Evolutionary conservation across 1,139 yeast species (phyloP).

Genomic region (Suhomyces bokatorum): DNA sequence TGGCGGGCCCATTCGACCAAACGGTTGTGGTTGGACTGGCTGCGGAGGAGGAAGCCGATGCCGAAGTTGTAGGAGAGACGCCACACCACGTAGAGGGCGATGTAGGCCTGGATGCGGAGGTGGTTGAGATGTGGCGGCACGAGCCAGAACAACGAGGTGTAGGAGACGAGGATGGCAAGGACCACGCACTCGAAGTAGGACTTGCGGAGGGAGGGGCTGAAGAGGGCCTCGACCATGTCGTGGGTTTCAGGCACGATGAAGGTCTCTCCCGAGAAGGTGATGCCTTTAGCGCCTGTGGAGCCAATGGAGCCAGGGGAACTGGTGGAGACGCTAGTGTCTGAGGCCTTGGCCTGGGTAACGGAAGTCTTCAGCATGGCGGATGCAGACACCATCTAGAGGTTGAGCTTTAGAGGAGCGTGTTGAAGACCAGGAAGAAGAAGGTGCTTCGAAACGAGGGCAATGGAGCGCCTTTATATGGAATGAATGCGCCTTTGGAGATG

Average conservation of each 20-base stretch:
- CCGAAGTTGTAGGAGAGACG: conserved; percentile 77
- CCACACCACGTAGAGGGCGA: conserved; percentile 70
- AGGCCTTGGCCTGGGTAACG: not conserved
- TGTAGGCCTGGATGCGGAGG: conserved; percentile 46
- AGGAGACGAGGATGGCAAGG: conserved; percentile 51
- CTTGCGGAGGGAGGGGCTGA: conserved; percentile 74
- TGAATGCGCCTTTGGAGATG: too few relatives aligned
- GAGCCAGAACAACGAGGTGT: conserved; percentile 51
- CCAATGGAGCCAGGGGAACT: not conserved
- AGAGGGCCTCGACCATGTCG: conserved; percentile 81
- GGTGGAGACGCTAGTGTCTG: not conserved
- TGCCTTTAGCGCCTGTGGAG: conserved; percentile 39
- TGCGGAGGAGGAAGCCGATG: conserved; percentile 67
- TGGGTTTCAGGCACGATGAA: conserved; percentile 78
- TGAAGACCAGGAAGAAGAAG: not conserved
- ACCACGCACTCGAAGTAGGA: conserved; percentile 66
- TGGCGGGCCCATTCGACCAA: conserved; percentile 58
- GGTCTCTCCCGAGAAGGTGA: conserved; percentile 48
- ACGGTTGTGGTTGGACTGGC: conserved; percentile 61
- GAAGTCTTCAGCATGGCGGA: not conserved
- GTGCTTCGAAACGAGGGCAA: not conserved
- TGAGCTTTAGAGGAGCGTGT: not conserved
- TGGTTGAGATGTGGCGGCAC: conserved; percentile 24
- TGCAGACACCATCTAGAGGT: not conserved
- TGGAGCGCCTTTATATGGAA: too few relatives aligned